Evolutionary conservation across 202 grass and related monocot species (phyloP), one percentile per base, ranked within the genome.

Genomic region (Hordeum pubiflorum): DNA sequence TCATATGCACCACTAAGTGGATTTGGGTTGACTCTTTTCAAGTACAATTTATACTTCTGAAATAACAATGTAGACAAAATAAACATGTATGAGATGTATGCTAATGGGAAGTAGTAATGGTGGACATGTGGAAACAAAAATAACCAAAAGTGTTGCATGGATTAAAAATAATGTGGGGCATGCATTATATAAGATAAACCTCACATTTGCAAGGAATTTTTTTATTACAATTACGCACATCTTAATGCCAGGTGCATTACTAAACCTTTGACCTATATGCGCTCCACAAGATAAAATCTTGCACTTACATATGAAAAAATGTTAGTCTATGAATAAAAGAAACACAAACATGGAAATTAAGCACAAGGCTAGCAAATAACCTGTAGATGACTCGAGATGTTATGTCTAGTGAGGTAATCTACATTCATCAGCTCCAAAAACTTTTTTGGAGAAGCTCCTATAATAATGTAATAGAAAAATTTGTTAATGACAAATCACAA

Each of bases 341-440:
- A 76, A 54, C 3, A 70, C 7, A 54, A 72, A 10, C 6, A 6
- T 81, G 44, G n/a, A 13, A 31, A 34, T 55, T 32, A 10, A 44
- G 69, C 8, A 29, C 22, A 80, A 79, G 29, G 61, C 29, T 65
- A 14, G 33, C 38, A 77, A 70, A 13, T 74, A 81, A 85, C 94
- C 82, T 94, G 84, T 1, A 97, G 39, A 85, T 97, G 91, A 50
- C 87, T 97, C 48, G 84, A 86, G 15, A 92, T 23, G 59, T 79
- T 83, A 34, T 91, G 72, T 79, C 86, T 81, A 13, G 55, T 92
- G 17, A 97, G 64, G 18, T 88, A 55, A 0, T 87, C 78, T 1
- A 89, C 78, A 40, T 87, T 86, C 94, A 48, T 48, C 4, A 17
- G 44, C 39, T 89, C 81, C 0, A 92, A 18, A 72, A 94, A 89